A percentile compares a stretch with the other conserved stretches of the same genome.
These are phyloP conservation scores for Calcarisporium arbuscula DNA, from an alignment of 2,329 filamentous ascomycete genomes.

Conservation along the genomic window DNA sequence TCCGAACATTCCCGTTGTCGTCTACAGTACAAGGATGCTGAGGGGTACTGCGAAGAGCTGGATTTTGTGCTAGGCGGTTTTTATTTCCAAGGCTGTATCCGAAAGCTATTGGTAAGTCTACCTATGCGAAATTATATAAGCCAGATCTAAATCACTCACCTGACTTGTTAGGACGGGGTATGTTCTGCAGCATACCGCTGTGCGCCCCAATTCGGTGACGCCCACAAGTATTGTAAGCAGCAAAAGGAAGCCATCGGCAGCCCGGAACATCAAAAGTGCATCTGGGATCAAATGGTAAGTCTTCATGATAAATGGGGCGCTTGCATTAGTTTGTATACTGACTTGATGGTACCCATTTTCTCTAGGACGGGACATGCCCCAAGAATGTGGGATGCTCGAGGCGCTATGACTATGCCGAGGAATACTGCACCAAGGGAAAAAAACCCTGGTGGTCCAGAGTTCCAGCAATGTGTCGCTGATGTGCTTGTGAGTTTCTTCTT, in stretches of 20 bases:
- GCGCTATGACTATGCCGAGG: constrained; percentile 3
- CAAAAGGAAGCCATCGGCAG: constrained; percentile 3
- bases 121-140: neutral
- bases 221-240: constrained; percentile 1
- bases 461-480: constrained; percentile 2
- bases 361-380: constrained; percentile 2
- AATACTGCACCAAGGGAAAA: constrained; percentile 5
- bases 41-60: constrained; percentile 3
- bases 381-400: constrained; percentile 6
- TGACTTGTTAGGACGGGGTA: neutral
- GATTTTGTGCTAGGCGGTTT: neutral
- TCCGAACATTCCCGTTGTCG: neutral
- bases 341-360: neutral
- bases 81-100: constrained; percentile 4
- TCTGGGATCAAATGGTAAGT: constrained; percentile 4
- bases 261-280: constrained; percentile 4
- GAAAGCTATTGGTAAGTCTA: constrained; percentile 4
- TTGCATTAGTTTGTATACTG: neutral
- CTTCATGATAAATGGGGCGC: neutral
- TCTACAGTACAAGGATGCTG: constrained; percentile 1
- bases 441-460: constrained; percentile 1
- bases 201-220: constrained; percentile 3
- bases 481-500: constrained; percentile 5
- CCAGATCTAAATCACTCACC: neutral
- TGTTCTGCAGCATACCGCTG: constrained; percentile 4